Evolutionary conservation across 2,329 filamentous ascomycete species (phyloP).

Genomic region (Paecilomyces dactylethromorphus): DNA sequence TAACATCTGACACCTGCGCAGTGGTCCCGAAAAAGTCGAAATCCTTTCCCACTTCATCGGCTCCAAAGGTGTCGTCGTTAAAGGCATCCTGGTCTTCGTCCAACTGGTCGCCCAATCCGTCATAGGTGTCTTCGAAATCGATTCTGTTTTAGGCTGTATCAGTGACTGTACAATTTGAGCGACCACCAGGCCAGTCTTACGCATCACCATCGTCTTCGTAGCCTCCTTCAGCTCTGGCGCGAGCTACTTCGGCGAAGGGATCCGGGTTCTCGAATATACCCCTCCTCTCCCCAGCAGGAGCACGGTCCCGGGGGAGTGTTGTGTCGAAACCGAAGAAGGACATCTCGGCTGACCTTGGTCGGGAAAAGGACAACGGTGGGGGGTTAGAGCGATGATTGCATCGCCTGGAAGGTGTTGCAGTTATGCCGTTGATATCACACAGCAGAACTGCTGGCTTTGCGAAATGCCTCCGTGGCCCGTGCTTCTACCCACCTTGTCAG

Average conservation of each 20-base stretch:
- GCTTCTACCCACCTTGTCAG: background rate
- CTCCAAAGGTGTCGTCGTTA: slow-evolving; percentile 93
- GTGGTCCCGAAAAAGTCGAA: slow-evolving; percentile 97
- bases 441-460: background rate
- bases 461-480: background rate
- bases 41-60: slow-evolving; percentile 67
- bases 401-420: slow-evolving; percentile 19
- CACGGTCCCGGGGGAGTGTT: slow-evolving; percentile 57
- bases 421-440: slow-evolving; percentile 16
- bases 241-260: slow-evolving; percentile 77
- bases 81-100: slow-evolving; percentile 89
- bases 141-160: slow-evolving; percentile 42
- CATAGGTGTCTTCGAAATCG: slow-evolving; percentile 96
- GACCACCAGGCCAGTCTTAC: slow-evolving; percentile 41
- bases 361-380: slow-evolving; percentile 10
- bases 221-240: slow-evolving; percentile 40
- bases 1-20: slow-evolving; percentile 74
- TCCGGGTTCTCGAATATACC: slow-evolving; percentile 74
- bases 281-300: slow-evolving; percentile 64
- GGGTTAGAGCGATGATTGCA: slow-evolving; percentile 7
- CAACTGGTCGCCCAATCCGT: slow-evolving; percentile 83
- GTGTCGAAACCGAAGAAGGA: slow-evolving; percentile 89
- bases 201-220: slow-evolving; percentile 54
- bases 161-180: background rate
- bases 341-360: slow-evolving; percentile 47